Evolutionary conservation across 805 yeast species (phyloP).

Genomic region (Cyberlindnera suaveolens): DNA sequence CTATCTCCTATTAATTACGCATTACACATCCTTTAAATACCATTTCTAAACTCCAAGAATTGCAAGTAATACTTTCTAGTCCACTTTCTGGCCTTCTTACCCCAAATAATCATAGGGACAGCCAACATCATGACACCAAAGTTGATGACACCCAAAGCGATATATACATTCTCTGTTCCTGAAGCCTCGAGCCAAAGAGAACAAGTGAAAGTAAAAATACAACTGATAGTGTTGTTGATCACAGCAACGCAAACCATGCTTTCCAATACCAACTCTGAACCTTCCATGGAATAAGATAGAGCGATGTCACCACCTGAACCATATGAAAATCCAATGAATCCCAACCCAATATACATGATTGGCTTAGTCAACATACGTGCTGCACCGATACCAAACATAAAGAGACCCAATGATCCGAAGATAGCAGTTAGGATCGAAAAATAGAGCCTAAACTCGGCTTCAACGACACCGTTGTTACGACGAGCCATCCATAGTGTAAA

Average conservation of each 20-base stretch:
- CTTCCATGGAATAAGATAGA: constrained; percentile 62
- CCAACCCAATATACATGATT: constrained; percentile 53
- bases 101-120: constrained; percentile 53
- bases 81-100: constrained; percentile 52
- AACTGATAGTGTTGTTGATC: constrained; percentile 58
- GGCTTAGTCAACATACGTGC: constrained; percentile 48
- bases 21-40: constrained; percentile 15
- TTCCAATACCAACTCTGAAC: constrained; percentile 64
- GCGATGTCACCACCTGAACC: constrained; percentile 70
- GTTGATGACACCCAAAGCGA: constrained; percentile 55
- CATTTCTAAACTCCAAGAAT: constrained; percentile 48
- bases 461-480: constrained; percentile 52
- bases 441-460: constrained; percentile 60
- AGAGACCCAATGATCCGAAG: constrained; percentile 54
- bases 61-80: constrained; percentile 50
- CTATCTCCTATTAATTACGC: too few species aligned
- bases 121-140: constrained; percentile 51
- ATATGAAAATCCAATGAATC: constrained; percentile 61
- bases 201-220: constrained; percentile 61
- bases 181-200: constrained; percentile 51
- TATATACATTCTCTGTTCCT: constrained; percentile 54
- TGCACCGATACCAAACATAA: constrained; percentile 63
- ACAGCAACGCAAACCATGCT: constrained; percentile 65
- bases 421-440: constrained; percentile 49
- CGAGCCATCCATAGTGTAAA: constrained; percentile 58